Base-by-base conservation (phyloP, 176 grass and related monocot genomes). In the Musa itinerans region DNA sequence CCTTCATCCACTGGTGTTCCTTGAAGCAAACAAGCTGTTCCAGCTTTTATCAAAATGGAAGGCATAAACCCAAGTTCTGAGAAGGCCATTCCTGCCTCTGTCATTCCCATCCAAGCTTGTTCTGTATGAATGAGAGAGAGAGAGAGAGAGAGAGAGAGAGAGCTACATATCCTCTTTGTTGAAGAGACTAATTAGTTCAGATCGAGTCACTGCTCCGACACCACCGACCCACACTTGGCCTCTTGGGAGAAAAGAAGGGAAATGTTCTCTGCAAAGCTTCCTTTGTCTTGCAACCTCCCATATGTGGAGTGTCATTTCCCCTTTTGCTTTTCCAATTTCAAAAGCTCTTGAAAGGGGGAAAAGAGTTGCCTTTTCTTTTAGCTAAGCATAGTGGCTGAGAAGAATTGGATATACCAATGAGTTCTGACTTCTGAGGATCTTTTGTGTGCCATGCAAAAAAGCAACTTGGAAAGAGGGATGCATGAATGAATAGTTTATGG, bases 191-290 rank as follows among this genome's bases (percentile, higher is more conserved):
- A 61, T 21, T 19, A 61, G 16, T 21, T n/a, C 57, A 61, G 57
- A n/a, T 61, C 1, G 16, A 56, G 54, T 85, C 81, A 92, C 79
- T 86, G 89, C 81, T 86, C 89, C 88, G 81, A 88, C 74, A 76
- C 54, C 9, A 66, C 72, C 78, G 78, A 74, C 87, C 64, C 64
- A 67, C 64, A 24, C 26, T 27, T 34, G 64, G 9, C 22, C 26
- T 14, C 82, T 21, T 52, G 72, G 81, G 57, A 69, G 71, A 78
- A 92, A 80, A 78, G 76, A 73, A 82, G 74, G 81, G 55, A 88
- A 86, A 80, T 89, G 86, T 92, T 89, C 81, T 82, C 89, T 92
- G 89, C 86, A 92, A 92, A 92, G 89, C 83, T 80, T 86, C 86
- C 81, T 86, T 92, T 92, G 25, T 68, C 65, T 43, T 34, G 26